Percentiles rank a stretch among this genome's conserved stretches.
These are phyloP conservation scores for Solanum pinnatisectum DNA, from an alignment of 257 asterid genomes.

Conservation along the genomic window DNA sequence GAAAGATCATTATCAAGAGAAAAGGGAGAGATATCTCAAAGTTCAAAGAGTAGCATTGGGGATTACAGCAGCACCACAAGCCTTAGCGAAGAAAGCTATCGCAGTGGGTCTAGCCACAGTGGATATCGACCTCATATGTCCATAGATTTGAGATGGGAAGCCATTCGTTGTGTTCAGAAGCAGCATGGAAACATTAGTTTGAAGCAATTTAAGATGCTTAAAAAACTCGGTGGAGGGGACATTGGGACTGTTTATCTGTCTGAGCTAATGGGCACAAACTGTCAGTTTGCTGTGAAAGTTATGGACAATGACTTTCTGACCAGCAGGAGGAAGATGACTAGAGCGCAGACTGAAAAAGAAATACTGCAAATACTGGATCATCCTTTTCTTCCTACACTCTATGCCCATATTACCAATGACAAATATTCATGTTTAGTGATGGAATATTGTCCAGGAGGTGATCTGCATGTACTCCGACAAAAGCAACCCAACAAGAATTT, in stretches of 20 bases:
- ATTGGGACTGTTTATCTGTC: constrained; percentile 73
- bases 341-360: constrained; percentile 83
- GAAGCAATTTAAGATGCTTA: constrained; percentile 61
- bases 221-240: constrained; percentile 82
- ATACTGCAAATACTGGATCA: constrained; percentile 79
- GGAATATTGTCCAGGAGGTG: constrained; percentile 96
- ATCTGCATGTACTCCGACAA: constrained; percentile 87
- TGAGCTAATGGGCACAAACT: constrained; percentile 66
- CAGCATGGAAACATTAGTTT: constrained; percentile 49
- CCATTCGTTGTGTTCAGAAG: constrained; percentile 53
- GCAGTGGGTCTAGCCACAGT: constrained; percentile 52
- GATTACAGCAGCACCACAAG: constrained; percentile 72
- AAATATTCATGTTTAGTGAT: constrained; percentile 72
- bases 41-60: constrained; percentile 77
- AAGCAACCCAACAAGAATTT: constrained; percentile 52
- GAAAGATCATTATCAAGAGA: constrained; percentile 49
- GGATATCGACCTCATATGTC: constrained; percentile 84
- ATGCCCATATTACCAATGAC: constrained; percentile 53
- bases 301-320: constrained; percentile 57
- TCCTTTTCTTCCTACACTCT: constrained; percentile 90
- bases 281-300: constrained; percentile 71
- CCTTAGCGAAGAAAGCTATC: constrained; percentile 63
- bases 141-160: constrained; percentile 80
- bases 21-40: constrained; percentile 60
- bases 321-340: constrained; percentile 46